A percentile compares a stretch with the other conserved stretches of the same genome.
Conservation (phyloP, 305 asterid genomes). For the Plantago rigida region DNA sequence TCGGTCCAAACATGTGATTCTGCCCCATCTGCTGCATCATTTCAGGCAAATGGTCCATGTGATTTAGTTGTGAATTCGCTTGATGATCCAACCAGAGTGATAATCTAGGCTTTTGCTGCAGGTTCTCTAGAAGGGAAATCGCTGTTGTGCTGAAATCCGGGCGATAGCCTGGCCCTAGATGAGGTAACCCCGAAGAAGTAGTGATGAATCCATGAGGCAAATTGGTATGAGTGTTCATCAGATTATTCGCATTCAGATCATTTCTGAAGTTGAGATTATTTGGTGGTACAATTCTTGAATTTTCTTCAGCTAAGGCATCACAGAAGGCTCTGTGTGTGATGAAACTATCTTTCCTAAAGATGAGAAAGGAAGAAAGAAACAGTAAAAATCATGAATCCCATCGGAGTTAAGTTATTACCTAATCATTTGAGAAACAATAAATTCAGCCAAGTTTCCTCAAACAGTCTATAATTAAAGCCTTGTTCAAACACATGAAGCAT, state of each 20-base stretch:
- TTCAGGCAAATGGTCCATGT: slow-evolving; percentile 30
- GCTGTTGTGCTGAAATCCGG: slow-evolving; percentile 25
- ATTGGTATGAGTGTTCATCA: slow-evolving; percentile 27
- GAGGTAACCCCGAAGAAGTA: slow-evolving; percentile 20
- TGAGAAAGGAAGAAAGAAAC: neutral
- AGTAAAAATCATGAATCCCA: neutral
- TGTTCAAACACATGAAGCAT: slow-evolving; percentile 8
- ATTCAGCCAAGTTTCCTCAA: slow-evolving; percentile 2
- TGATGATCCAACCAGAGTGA: slow-evolving; percentile 24
- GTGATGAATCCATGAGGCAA: slow-evolving; percentile 27
- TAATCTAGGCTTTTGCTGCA: slow-evolving; percentile 29
- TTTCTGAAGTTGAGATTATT: slow-evolving; percentile 36
- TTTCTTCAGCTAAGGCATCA: slow-evolving; percentile 49
- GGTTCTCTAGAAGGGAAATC: slow-evolving; percentile 16
- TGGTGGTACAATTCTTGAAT: slow-evolving; percentile 35
- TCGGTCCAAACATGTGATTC: slow-evolving; percentile 31
- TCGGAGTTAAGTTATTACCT: slow-evolving; percentile 7
- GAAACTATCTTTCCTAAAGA: slow-evolving; percentile 34
- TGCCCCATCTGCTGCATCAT: slow-evolving; percentile 51
- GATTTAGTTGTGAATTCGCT: slow-evolving; percentile 17
- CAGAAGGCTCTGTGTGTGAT: slow-evolving; percentile 55
- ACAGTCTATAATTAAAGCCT: slow-evolving; percentile 10
- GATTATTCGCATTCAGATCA: slow-evolving; percentile 19
- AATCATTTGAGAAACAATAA: slow-evolving; percentile 24
- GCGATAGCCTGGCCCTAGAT: slow-evolving; percentile 25